phyloP scores from a whole-genome alignment of 306 rosid genomes.

The Vigna radiata region DNA sequence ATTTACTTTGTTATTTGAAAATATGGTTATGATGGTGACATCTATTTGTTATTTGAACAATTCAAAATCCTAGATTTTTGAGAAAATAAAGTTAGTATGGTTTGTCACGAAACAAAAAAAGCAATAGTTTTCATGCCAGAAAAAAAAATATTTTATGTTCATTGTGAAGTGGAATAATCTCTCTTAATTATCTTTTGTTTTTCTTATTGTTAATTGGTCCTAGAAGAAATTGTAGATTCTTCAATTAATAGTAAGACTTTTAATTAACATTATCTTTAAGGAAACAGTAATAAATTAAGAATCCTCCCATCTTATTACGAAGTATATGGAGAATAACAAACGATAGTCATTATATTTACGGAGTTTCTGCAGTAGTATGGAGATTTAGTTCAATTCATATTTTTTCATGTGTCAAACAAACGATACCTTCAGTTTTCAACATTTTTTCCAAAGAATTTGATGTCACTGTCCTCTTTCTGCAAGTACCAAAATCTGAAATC shows the following conservation, averaged over 20 bases:
- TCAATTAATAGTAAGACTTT: background rate
- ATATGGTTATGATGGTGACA: background rate
- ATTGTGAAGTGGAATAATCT: background rate
- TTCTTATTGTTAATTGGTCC: background rate
- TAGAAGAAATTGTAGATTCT: background rate
- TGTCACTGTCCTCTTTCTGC: background rate
- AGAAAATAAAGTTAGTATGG: background rate
- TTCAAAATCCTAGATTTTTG: background rate
- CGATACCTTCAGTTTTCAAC: no score
- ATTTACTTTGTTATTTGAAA: background rate
- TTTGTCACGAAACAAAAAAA: background rate
- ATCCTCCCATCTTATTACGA: no score
- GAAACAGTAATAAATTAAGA: background rate
- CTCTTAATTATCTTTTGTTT: background rate
- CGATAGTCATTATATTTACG: no score
- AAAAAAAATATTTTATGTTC: no score
- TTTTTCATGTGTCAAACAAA: no score
- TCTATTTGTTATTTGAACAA: slow-evolving; percentile 11
- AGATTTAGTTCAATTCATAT: no score
- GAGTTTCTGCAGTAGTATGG: no score
- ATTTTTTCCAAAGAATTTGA: no score
- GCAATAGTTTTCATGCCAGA: background rate
- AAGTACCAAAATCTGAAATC: background rate
- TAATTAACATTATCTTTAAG: background rate
- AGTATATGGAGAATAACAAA: no score